These are phyloP conservation scores for Phaeotremella skinneri DNA, from an alignment of 768 basidiomycete genomes.

Conservation along the genomic window DNA sequence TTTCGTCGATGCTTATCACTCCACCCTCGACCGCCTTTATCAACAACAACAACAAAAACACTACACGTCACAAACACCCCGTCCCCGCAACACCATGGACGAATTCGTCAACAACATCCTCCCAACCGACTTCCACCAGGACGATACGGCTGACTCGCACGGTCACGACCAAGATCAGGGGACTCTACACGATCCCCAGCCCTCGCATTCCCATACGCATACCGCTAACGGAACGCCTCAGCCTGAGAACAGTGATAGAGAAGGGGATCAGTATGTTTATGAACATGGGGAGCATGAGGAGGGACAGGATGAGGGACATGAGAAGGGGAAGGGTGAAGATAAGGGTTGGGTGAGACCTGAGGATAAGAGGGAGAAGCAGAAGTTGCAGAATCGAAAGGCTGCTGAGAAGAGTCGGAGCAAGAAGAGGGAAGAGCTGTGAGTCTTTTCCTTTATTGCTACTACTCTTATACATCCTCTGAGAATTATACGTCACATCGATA, in stretches of 20 bases:
- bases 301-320: neutral
- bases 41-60: constrained; percentile 6
- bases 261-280: neutral
- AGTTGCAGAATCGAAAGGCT: constrained; percentile 44
- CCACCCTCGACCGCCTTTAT: neutral
- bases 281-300: neutral
- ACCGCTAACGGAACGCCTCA: too few relatives aligned
- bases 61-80: neutral
- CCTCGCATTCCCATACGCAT: too few relatives aligned
- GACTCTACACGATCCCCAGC: neutral
- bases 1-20: neutral
- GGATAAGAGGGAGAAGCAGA: constrained; percentile 40
- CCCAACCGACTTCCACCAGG: neutral
- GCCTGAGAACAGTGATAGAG: neutral
- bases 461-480: neutral
- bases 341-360: constrained; percentile 1
- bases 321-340: neutral
- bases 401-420: constrained; percentile 45
- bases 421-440: constrained; percentile 44
- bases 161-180: neutral
- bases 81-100: neutral
- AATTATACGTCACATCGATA: neutral
- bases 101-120: neutral
- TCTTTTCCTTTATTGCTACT: neutral
- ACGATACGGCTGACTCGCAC: neutral